Evolutionary conservation across 768 basidiomycete species (phyloP), one percentile per base, ranked within the genome.

Genomic region (Hygrophorus russula): DNA sequence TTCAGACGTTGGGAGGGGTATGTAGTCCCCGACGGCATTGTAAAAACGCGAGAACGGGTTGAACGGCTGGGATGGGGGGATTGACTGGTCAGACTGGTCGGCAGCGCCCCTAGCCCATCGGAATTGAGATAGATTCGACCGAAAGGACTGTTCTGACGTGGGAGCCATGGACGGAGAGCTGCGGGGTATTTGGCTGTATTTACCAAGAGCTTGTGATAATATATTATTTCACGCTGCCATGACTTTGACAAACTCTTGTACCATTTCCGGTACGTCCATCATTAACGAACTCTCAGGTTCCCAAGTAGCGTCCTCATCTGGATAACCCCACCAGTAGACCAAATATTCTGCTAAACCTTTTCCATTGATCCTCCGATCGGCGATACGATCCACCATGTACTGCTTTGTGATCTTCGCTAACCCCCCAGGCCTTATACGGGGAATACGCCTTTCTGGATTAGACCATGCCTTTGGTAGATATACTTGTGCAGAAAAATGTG

Each of bases 1-100:
- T 51, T 90, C 89, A 48, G 57, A 76, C 2, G 83, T 85, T 32
- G 89, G 72, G 47, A 97, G 66, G 0, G 94, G 96, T 38, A 98
- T 79, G 55, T 96, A 96, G 49, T 82, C 80, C 10, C 82, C 82
- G 7, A 97, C 70, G 13, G 84, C 76, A 45, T 78, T 84, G 65
- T 93, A 94, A 59, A 93, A 88, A 20, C 90, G 73, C 10, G 84
- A 77, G 59, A 97, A 91, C 3, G 87, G 80, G 55, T 85, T 85
- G 2, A 63, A 59, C 1, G 64, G 53, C 31, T 64, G 52, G 19
- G 59, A 39, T 14, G 62, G 46, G 40, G 61, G 56, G 33, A 64
- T 62, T 8, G 63, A 52, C 27, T 65, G 63, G 44, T 75, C 74
- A 0, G 86, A 81, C 55, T 88, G 85, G 61, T 89, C 78, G 17